These are phyloP conservation scores for Pezicula neosporulosa DNA, from an alignment of 2,329 filamentous ascomycete species.

Conservation along the genomic window DNA sequence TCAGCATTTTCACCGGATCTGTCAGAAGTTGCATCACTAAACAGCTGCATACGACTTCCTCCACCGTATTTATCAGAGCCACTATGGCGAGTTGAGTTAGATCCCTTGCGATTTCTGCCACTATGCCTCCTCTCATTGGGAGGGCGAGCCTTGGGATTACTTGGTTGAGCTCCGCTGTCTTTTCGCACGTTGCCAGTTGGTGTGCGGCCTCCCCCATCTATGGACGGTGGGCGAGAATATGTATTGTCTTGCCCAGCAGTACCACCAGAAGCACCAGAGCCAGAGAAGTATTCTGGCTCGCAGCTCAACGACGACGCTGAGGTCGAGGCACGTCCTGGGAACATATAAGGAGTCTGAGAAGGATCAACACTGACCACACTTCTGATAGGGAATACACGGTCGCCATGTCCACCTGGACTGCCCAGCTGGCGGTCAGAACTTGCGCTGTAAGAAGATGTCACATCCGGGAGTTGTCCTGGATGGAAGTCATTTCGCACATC, in stretches of 20 bases:
- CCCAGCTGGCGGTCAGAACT: neutral
- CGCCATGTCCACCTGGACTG: conserved; percentile 2
- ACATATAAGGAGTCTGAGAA: conserved; percentile 17
- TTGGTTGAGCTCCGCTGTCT: neutral
- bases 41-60: conserved; percentile 18
- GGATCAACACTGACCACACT: conserved; percentile 25
- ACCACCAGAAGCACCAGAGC: neutral
- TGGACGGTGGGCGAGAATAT: neutral
- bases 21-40: conserved; percentile 22
- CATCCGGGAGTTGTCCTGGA: neutral
- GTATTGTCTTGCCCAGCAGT: neutral
- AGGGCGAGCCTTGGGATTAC: neutral
- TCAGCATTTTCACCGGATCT: conserved; percentile 9
- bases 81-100: conserved; percentile 7
- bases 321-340: neutral
- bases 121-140: neutral
- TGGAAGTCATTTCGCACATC: neutral
- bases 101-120: conserved; percentile 10
- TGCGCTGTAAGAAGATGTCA: neutral
- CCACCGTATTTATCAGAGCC: conserved; percentile 9
- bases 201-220: neutral
- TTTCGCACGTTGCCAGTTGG: neutral
- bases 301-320: neutral
- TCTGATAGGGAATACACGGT: conserved; percentile 25
- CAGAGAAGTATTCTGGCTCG: conserved; percentile 19